A percentile compares a stretch with the other conserved stretches of the same genome.
phyloP scores from a whole-genome alignment of 495 filamentous ascomycete species.

The Tuber borchii region DNA sequence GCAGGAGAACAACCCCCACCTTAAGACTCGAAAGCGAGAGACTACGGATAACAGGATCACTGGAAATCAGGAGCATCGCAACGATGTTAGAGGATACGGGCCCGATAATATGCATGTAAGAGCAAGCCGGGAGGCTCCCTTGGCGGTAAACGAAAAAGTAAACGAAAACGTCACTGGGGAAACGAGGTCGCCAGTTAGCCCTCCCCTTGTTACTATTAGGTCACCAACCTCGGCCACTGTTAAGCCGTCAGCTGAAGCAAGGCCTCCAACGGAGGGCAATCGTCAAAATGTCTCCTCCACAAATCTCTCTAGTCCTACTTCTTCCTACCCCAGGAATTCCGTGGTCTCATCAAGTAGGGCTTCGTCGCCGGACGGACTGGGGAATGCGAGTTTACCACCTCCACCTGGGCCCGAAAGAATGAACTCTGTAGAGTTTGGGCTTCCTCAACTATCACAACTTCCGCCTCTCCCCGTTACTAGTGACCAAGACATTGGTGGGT shows the following conservation, averaged over 20 bases:
- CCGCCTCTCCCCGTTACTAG: slow-evolving; percentile 60
- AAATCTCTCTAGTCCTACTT: slow-evolving; percentile 17
- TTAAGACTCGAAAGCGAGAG: slow-evolving; percentile 54
- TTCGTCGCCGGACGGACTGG: slow-evolving; percentile 42
- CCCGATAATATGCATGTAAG: slow-evolving; percentile 52
- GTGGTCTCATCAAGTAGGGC: slow-evolving; percentile 25
- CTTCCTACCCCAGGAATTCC: slow-evolving; percentile 18
- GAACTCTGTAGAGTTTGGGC: slow-evolving; percentile 53
- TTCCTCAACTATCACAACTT: slow-evolving; percentile 58
- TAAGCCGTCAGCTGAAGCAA: background rate
- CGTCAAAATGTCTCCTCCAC: background rate
- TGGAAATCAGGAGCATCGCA: slow-evolving; percentile 58
- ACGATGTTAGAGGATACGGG: slow-evolving; percentile 72
- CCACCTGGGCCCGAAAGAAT: slow-evolving; percentile 48
- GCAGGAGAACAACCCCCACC: slow-evolving; percentile 56
- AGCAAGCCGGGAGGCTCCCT: slow-evolving; percentile 5
- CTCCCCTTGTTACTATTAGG: background rate
- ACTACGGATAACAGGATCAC: slow-evolving; percentile 60
- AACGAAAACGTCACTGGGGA: background rate
- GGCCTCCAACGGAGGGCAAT: background rate
- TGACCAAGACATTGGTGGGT: slow-evolving; percentile 75
- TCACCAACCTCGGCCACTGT: background rate
- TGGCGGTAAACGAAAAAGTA: background rate
- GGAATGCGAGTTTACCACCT: slow-evolving; percentile 50
- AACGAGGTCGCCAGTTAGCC: background rate